Evolutionary conservation across 1,139 yeast species (phyloP).

Genomic region (Suhomyces bokatorum): DNA sequence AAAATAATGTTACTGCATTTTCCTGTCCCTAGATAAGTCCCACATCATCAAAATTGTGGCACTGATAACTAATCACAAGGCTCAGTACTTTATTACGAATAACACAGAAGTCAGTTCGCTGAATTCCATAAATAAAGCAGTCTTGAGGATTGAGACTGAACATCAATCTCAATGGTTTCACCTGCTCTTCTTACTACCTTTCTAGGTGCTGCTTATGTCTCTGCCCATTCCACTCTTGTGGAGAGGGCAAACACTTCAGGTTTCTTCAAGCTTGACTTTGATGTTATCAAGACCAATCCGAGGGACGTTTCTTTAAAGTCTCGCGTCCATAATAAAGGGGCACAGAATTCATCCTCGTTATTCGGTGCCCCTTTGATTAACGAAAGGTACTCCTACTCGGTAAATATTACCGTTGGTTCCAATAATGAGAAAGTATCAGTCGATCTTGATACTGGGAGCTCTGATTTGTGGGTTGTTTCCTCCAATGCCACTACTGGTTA

Average conservation of each 20-base stretch:
- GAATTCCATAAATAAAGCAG: too few species aligned
- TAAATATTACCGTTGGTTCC: conserved; percentile 17
- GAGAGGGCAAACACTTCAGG: conserved; percentile 2
- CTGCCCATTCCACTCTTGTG: too few species aligned
- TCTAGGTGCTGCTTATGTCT: too few species aligned
- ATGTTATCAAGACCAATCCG: neutral
- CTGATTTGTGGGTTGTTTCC: conserved; percentile 23
- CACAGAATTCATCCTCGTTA: neutral
- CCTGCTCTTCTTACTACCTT: too few species aligned
- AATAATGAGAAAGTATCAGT: conserved; percentile 15
- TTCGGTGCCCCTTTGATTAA: conserved; percentile 14
- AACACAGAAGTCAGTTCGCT: too few species aligned
- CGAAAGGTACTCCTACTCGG: conserved; percentile 15
- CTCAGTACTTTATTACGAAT: too few species aligned
- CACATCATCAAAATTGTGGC: too few species aligned
- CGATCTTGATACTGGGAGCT: conserved; percentile 23
- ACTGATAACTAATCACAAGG: too few species aligned
- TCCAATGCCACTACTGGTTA: conserved; percentile 17
- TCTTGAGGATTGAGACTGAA: too few species aligned
- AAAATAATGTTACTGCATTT: too few species aligned
- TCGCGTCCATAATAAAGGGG: conserved; percentile 1
- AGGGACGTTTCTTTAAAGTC: neutral
- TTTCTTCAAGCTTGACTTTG: conserved; percentile 8
- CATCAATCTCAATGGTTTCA: too few species aligned
- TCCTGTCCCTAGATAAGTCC: too few species aligned